Percentiles rank a stretch among this genome's conserved stretches.
Conservation (phyloP, 2,329 filamentous ascomycete genomes). For the Colletotrichum sojae region DNA sequence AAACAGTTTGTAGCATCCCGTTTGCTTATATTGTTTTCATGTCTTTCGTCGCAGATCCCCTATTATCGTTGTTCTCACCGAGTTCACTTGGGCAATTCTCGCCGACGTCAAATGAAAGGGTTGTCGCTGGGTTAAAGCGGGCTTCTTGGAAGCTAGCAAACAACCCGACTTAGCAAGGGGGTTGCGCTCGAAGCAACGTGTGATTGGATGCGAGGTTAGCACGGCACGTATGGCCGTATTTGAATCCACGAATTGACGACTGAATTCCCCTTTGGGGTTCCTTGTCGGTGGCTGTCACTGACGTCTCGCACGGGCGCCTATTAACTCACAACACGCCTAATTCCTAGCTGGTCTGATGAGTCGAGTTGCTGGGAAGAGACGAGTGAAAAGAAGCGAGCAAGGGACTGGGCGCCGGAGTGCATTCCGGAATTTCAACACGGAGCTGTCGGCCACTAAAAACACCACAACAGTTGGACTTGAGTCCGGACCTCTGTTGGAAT, state of each 20-base stretch:
- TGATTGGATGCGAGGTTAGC: neutral
- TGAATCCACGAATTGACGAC: constrained; percentile 10
- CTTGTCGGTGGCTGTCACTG: neutral
- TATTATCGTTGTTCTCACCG: neutral
- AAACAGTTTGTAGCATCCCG: constrained; percentile 1
- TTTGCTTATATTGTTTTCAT: constrained; percentile 3
- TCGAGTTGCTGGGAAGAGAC: neutral
- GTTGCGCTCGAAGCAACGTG: too few relatives aligned
- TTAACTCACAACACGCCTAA: neutral
- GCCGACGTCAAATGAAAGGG: constrained; percentile 11
- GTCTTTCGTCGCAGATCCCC: neutral
- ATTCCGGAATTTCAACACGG: too few relatives aligned
- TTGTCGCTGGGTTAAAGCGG: constrained; percentile 19
- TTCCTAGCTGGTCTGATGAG: neutral
- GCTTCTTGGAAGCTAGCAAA: constrained; percentile 5
- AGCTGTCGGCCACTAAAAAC: too few relatives aligned
- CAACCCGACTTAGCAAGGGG: neutral
- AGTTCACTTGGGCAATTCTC: constrained; percentile 11
- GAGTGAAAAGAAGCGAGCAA: too few relatives aligned
- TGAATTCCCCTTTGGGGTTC: neutral
- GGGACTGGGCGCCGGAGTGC: too few relatives aligned
- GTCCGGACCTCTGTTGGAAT: too few relatives aligned
- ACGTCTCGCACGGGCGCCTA: neutral
- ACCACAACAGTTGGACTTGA: too few relatives aligned
- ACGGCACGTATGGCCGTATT: neutral